These are phyloP conservation scores for Zelonia costaricensis DNA, from an alignment of 208 protist species.

Conservation along the genomic window DNA sequence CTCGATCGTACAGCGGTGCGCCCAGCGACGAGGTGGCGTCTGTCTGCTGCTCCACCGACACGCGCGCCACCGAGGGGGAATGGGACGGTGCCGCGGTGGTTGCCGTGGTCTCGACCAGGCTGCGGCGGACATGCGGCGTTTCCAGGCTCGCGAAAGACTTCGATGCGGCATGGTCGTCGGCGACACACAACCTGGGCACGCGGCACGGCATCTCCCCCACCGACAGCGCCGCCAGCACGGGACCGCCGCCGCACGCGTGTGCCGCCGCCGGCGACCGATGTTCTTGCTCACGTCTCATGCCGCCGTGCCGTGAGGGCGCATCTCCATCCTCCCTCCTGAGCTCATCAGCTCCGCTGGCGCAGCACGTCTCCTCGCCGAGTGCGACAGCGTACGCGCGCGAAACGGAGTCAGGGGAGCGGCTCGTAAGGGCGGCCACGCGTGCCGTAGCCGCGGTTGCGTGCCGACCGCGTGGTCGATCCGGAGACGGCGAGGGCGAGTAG, in stretches of 20 bases:
- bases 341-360: not conserved
- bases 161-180: not conserved
- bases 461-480: not conserved
- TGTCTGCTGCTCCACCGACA: constrained; percentile 5
- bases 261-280: not conserved
- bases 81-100: not conserved
- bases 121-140: not conserved
- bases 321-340: not conserved
- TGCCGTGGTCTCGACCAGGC: not conserved
- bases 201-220: not conserved
- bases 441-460: not conserved
- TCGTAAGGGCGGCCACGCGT: not conserved
- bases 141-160: not conserved
- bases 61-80: not conserved
- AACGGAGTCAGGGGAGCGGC: constrained; percentile 22
- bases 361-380: not conserved
- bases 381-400: constrained; percentile 1
- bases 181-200: not conserved
- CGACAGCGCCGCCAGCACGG: not conserved
- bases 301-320: not conserved
- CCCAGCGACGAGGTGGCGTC: not conserved
- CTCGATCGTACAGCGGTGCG: too few species aligned
- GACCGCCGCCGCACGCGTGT: not conserved
- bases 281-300: too few species aligned
- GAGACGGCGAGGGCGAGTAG: too few species aligned